phyloP scores from a whole-genome alignment of 306 rosid genomes.

The Glycyrrhiza uralensis region DNA sequence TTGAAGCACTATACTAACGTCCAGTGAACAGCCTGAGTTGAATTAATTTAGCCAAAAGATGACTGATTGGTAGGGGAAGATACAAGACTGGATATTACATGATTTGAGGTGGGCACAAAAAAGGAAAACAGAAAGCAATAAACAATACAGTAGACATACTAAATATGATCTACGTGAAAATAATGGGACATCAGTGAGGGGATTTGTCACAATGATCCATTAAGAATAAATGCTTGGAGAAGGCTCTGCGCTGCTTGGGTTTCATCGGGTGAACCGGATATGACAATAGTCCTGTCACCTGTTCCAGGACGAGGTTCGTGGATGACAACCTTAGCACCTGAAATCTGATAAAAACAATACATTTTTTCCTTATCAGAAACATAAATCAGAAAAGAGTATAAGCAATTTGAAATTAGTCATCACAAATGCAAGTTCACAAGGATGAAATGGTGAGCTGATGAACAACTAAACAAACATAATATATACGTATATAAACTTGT shows the following conservation, averaged over 20 bases:
- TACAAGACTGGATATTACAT: slow-evolving; percentile 38
- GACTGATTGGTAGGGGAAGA: slow-evolving; percentile 3
- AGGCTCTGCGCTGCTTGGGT: slow-evolving; percentile 98
- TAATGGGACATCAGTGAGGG: not conserved
- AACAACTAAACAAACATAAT: not conserved
- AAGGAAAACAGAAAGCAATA: not conserved
- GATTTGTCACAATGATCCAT: slow-evolving; percentile 65
- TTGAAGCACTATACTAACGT: slow-evolving; percentile 6
- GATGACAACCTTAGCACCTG: slow-evolving; percentile 86
- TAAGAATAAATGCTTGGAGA: slow-evolving; percentile 88
- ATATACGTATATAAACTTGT: not conserved
- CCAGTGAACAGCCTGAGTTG: slow-evolving; percentile 5
- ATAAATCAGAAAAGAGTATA: not conserved
- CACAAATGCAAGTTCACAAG: not conserved
- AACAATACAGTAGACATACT: slow-evolving; percentile 5
- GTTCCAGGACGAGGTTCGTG: slow-evolving; percentile 76
- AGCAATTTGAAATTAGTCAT: not conserved
- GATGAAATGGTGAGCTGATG: not conserved
- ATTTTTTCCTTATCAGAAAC: not conserved
- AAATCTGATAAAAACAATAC: slow-evolving; percentile 47
- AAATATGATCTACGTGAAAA: slow-evolving; percentile 8
- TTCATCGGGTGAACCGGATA: slow-evolving; percentile 95
- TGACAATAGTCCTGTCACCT: slow-evolving; percentile 64
- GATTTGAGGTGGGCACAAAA: not conserved
- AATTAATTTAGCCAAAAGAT: slow-evolving; percentile 3